Evolutionary conservation across 208 protist genomes (phyloP), one percentile per base, ranked within the genome.

Genomic region (Acanthamoeba royreba): DNA sequence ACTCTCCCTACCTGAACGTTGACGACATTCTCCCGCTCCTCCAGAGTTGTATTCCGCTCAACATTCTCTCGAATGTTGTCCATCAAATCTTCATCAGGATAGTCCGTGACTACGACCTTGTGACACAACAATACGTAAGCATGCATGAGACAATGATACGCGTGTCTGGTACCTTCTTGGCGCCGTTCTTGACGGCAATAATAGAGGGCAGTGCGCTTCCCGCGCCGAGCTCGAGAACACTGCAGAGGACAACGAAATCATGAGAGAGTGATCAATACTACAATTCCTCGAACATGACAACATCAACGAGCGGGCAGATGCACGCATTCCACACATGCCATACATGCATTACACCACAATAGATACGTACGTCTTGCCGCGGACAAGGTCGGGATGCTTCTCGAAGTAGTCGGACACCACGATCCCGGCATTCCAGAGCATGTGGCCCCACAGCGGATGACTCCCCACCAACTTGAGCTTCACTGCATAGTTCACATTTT

Each of bases 141-240:
- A n/a, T n/a, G n/a, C n/a, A 17, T 31, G 2, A 1, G 63, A 31
- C 31, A 31, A n/a, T 2, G 35, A n/a, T 42, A 31, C 4, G 22
- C 74, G 47, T 92, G 31, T 93, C 33, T 22, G 86, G 35, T 31
- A 95, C 94, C 63, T 81, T 93, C 53, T 92, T 93, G 15, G 89
- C 94, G 19, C 47, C 46, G 69, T 92, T 77, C 28, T 94, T 86
- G 61, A 89, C 33, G 38, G 89, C 94, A 19, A 95, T 47, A 69
- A 93, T 72, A 38, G 88, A 95, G 42, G 94, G 94, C 61, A 95
- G 83, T 22, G 91, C 53, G 77, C 52, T 89, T 17, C 87, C 94
- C 49, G 94, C 55, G 5, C 94, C 94, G 19, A 95, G 79, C 46
- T 95, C 94, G 0, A 95, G 90, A 17, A 95, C 94, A n/a, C 94